Base-by-base conservation (phyloP, 768 basidiomycete species). In the Trametes maxima region DNA sequence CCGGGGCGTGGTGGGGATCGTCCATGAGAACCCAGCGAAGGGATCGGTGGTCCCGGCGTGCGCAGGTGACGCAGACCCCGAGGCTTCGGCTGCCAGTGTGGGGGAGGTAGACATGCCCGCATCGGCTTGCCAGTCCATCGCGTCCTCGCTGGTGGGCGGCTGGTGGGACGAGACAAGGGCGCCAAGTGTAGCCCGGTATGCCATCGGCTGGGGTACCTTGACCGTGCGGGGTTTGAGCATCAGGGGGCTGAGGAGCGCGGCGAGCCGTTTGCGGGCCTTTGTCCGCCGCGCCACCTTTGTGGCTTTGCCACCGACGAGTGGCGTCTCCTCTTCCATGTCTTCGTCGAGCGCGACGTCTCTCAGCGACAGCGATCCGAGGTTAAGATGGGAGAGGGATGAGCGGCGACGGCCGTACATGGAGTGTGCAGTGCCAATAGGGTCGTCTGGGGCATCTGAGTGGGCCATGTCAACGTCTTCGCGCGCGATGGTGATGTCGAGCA, bases 1-100 rank as follows among this genome's bases (percentile, higher is more conserved):
- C 39, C 28, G 25, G 6, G 57, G 57, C 13, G 57, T 58, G 19
- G 43, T 50, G 8, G 57, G 57, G 12, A 33, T 40, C 28, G 19
- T 19, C 36, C 39, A 11, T 33, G 22, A 46, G 22, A 7, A 14
- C 16, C 19, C 52, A 8, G 1, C 35, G 33, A n/a, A 19, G 12
- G 54, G 33, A 4, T 14, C 40, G 13, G 10, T 21, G 10, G 3
- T n/a, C 3, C 12, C n/a, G 33, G 28, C 43, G 12, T n/a, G 16
- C 46, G 17, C 57, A n/a, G 43, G 48, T 2, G 22, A 24, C 39
- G 19, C 40, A 17, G 14, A 21, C 22, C 17, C 17, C 47, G 28
- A 24, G 47, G 21, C 47, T 24, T 49, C 47, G 47, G 25, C 5
- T 16, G 14, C 24, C 13, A 10, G 16, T 2, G 8, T 39, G 16